These are phyloP conservation scores for Tylopilus sp. DNA, from an alignment of 768 basidiomycete genomes.

Conservation along the genomic window DNA sequence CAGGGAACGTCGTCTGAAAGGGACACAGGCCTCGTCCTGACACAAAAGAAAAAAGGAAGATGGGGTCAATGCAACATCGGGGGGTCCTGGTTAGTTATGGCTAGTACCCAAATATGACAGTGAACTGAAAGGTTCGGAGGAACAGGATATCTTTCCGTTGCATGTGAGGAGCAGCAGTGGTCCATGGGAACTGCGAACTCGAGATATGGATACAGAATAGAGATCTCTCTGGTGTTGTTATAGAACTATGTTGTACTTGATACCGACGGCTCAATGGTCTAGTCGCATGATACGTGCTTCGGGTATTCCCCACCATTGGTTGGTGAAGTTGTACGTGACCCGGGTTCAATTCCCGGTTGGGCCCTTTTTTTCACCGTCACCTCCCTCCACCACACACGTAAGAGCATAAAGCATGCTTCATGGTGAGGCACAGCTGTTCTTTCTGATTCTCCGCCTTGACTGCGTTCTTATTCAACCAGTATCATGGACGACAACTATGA, in stretches of 20 bases:
- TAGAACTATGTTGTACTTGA: neutral
- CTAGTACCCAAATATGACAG: too few relatives aligned
- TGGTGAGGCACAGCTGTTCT: neutral
- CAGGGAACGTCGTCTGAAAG: too few relatives aligned
- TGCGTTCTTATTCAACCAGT: neutral
- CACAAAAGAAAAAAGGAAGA: too few relatives aligned
- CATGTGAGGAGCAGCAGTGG: too few relatives aligned
- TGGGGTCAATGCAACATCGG: too few relatives aligned
- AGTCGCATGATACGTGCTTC: conserved; percentile 36
- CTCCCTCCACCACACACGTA: neutral
- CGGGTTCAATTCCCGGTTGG: conserved; percentile 35
- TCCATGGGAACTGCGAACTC: too few relatives aligned
- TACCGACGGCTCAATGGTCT: conserved; percentile 29
- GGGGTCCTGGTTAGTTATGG: too few relatives aligned
- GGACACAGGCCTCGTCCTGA: too few relatives aligned
- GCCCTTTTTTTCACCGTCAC: conserved; percentile 12
- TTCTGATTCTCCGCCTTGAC: conserved; percentile 2
- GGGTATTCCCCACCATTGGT: conserved; percentile 17
- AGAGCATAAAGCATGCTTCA: conserved; percentile 16
- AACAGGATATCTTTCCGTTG: too few relatives aligned
- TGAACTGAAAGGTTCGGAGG: too few relatives aligned
- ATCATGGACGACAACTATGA: conserved; percentile 16
- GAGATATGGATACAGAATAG: too few relatives aligned
- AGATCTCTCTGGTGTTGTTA: neutral
- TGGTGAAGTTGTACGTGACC: conserved; percentile 35